Conservation (phyloP, 2,329 filamentous ascomycete genomes). For the Nannizziopsis arthrosporioides region DNA sequence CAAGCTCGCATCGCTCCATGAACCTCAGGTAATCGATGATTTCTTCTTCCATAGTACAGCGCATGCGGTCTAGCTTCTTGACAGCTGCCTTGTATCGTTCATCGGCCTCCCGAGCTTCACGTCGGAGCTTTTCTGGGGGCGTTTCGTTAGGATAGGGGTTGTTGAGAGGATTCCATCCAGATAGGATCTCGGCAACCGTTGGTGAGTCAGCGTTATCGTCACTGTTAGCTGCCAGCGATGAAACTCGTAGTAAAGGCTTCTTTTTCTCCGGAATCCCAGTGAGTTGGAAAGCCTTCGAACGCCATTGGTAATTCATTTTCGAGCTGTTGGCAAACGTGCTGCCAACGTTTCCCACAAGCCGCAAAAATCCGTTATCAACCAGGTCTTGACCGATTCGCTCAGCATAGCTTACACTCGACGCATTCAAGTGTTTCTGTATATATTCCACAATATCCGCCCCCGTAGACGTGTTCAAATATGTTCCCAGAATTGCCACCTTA, state of each 20-base stretch:
- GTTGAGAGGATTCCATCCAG: conserved; percentile 87
- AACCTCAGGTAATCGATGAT: conserved; percentile 89
- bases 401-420: conserved; percentile 74
- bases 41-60: conserved; percentile 89
- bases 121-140: conserved; percentile 67
- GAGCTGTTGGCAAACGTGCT: conserved; percentile 96
- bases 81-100: conserved; percentile 86
- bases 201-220: conserved; percentile 60
- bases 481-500: conserved; percentile 90
- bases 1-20: conserved; percentile 92
- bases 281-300: conserved; percentile 76
- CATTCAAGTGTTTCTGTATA: conserved; percentile 75
- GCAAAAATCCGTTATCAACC: conserved; percentile 70
- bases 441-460: conserved; percentile 94
- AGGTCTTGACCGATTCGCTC: conserved; percentile 93
- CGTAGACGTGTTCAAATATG: conserved; percentile 82
- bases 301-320: conserved; percentile 96
- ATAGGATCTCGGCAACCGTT: conserved; percentile 75
- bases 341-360: conserved; percentile 85
- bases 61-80: conserved; percentile 73
- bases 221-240: conserved; percentile 53
- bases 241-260: conserved; percentile 56
- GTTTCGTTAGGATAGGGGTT: conserved; percentile 89
- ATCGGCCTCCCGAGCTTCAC: conserved; percentile 81
- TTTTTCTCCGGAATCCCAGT: conserved; percentile 86